Evolutionary conservation across 2,329 filamentous ascomycete genomes (phyloP).

Genomic region (Massarina eburnea): DNA sequence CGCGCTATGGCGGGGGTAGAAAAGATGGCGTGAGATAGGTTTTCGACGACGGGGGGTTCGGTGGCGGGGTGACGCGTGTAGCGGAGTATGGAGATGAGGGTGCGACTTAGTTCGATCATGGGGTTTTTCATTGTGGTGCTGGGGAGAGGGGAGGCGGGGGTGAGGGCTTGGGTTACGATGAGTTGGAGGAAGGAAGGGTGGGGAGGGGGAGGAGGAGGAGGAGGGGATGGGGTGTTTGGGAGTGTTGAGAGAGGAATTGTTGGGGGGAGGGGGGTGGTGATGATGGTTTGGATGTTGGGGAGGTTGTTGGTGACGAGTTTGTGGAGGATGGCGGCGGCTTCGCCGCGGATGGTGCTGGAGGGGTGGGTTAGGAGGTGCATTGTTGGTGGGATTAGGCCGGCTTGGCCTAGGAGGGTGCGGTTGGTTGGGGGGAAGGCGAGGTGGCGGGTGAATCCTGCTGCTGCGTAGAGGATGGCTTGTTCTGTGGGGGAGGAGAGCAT

Average conservation of each 20-base stretch:
- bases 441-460: slow-evolving; percentile 41
- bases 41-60: slow-evolving; percentile 25
- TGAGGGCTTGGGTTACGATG: slow-evolving; percentile 33
- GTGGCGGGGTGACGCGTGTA: slow-evolving; percentile 19
- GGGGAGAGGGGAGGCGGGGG: slow-evolving; percentile 33
- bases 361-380: slow-evolving; percentile 27
- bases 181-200: slow-evolving; percentile 29
- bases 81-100: slow-evolving; percentile 30
- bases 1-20: slow-evolving; percentile 31
- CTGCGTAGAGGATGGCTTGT: slow-evolving; percentile 37
- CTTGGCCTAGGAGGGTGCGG: slow-evolving; percentile 29
- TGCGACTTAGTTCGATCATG: slow-evolving; percentile 36
- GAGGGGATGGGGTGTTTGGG: slow-evolving; percentile 19
- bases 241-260: slow-evolving; percentile 11
- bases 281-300: slow-evolving; percentile 32
- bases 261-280: slow-evolving; percentile 23
- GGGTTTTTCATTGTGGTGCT: slow-evolving; percentile 44
- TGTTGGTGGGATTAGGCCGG: slow-evolving; percentile 34
- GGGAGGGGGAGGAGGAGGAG: slow-evolving; percentile 31
- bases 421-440: slow-evolving; percentile 40
- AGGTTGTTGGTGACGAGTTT: slow-evolving; percentile 37
- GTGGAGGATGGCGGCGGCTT: slow-evolving; percentile 37
- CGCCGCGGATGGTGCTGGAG: slow-evolving; percentile 38
- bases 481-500: slow-evolving; percentile 30
- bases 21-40: slow-evolving; percentile 27